A percentile compares a stretch with the other conserved stretches of the same genome.
Evolutionary conservation across 169 alveolate genomes (phyloP).

Genomic region (Cyclospora cayetanensis): DNA sequence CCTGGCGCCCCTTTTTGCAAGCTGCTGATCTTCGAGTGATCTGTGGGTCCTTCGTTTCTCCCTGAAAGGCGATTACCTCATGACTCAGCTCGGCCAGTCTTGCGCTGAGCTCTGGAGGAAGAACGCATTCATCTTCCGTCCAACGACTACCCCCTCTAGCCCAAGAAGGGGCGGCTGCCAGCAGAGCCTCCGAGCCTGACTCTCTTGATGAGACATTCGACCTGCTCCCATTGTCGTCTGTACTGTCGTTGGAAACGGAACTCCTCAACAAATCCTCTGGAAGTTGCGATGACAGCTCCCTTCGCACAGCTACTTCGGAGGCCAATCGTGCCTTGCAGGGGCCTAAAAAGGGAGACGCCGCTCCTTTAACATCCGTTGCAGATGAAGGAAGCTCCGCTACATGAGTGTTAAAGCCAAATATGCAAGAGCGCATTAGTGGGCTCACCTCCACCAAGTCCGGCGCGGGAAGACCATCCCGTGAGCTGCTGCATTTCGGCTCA

Average conservation of each 20-base stretch:
- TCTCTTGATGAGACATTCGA: background rate
- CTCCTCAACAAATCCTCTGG: background rate
- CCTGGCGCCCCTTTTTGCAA: slow-evolving; percentile 36
- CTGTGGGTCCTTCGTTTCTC: slow-evolving; percentile 9
- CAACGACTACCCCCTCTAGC: background rate
- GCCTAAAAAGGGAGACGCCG: background rate
- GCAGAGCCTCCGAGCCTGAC: slow-evolving; percentile 29
- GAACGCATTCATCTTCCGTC: background rate
- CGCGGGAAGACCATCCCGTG: slow-evolving; percentile 19
- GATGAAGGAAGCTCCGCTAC: slow-evolving; percentile 57
- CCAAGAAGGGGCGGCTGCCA: background rate
- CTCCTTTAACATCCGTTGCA: slow-evolving; percentile 29
- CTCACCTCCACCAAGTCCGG: slow-evolving; percentile 62
- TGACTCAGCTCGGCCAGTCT: slow-evolving; percentile 49
- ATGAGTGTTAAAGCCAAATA: slow-evolving; percentile 52
- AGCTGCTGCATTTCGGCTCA: slow-evolving; percentile 65
- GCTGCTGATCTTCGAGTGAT: background rate
- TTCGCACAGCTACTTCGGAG: slow-evolving; percentile 36
- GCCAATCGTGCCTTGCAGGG: slow-evolving; percentile 17
- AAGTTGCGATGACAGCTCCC: slow-evolving; percentile 15
- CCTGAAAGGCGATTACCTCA: slow-evolving; percentile 1
- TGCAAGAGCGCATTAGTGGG: slow-evolving; percentile 66
- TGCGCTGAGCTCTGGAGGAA: slow-evolving; percentile 52
- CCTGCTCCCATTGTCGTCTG: background rate
- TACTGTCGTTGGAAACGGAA: background rate